Conservation (phyloP, 108 stramenopile genomes). For the Hondaea fermentalgiana region DNA sequence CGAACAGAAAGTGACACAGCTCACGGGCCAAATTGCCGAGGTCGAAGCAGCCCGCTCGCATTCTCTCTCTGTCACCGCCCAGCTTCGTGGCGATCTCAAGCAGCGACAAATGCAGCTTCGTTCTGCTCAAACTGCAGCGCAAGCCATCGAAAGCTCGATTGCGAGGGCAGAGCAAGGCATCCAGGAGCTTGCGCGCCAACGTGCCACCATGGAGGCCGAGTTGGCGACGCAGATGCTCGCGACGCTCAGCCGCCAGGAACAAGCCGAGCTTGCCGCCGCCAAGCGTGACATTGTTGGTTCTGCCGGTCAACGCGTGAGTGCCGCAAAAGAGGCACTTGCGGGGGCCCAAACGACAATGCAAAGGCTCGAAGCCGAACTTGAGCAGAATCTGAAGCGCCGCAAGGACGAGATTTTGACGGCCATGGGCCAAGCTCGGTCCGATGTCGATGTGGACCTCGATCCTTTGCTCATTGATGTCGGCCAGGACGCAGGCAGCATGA, state of each 20-base stretch:
- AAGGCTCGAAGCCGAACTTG: constrained; percentile 59
- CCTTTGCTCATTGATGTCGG: constrained; percentile 59
- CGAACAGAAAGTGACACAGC: constrained; percentile 61
- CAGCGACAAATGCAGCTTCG: constrained; percentile 29
- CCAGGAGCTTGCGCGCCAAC: constrained; percentile 47
- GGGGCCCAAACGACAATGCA: constrained; percentile 55
- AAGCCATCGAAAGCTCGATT: neutral
- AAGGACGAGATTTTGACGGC: constrained; percentile 58
- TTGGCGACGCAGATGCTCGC: constrained; percentile 67
- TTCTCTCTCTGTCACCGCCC: neutral
- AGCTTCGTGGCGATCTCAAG: neutral
- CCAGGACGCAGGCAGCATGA: constrained; percentile 51
- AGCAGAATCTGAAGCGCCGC: constrained; percentile 70
- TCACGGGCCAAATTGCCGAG: constrained; percentile 59
- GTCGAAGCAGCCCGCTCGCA: constrained; percentile 64
- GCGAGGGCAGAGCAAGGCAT: neutral
- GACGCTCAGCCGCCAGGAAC: constrained; percentile 58
- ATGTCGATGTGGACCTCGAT: constrained; percentile 43
- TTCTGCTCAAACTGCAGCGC: neutral
- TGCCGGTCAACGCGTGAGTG: constrained; percentile 54
- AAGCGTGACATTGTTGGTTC: constrained; percentile 41
- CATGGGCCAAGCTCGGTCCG: constrained; percentile 21
- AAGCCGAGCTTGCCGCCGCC: constrained; percentile 44
- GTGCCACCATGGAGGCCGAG: constrained; percentile 64
- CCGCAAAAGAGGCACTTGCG: constrained; percentile 55